Percentiles rank a stretch among this genome's conserved stretches.
These are phyloP conservation scores for Microsporum canis DNA, from an alignment of 2,329 filamentous ascomycete species.

Conservation along the genomic window DNA sequence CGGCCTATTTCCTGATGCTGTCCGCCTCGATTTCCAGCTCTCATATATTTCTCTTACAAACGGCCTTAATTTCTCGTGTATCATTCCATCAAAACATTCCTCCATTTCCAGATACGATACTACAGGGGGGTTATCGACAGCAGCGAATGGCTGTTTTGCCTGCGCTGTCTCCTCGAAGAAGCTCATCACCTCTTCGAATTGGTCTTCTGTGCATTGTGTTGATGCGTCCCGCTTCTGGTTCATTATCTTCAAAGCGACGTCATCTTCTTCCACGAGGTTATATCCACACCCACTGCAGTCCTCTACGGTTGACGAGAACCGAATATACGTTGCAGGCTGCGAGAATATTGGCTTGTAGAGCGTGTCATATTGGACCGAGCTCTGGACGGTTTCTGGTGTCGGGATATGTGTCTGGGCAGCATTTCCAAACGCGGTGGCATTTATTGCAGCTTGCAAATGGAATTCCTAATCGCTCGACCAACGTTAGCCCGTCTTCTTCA, in stretches of 20 bases:
- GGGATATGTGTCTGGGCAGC: slow-evolving; percentile 55
- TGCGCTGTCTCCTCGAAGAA: slow-evolving; percentile 83
- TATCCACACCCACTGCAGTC: slow-evolving; percentile 84
- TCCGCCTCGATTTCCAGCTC: slow-evolving; percentile 69
- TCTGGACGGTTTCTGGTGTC: slow-evolving; percentile 52
- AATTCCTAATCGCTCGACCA: slow-evolving; percentile 56
- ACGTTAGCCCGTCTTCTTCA: slow-evolving; percentile 2
- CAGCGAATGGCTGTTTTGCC: slow-evolving; percentile 74
- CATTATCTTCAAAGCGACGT: slow-evolving; percentile 68
- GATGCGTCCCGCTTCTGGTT: slow-evolving; percentile 61
- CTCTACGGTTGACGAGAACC: slow-evolving; percentile 95
- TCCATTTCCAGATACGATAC: slow-evolving; percentile 64
- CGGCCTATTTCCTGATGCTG: slow-evolving; percentile 55
- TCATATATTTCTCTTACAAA: slow-evolving; percentile 74
- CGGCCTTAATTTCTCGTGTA: slow-evolving; percentile 43
- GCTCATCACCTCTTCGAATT: slow-evolving; percentile 89
- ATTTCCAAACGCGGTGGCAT: slow-evolving; percentile 50
- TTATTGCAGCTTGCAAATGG: slow-evolving; percentile 80
- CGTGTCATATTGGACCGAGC: slow-evolving; percentile 70
- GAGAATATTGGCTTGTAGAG: slow-evolving; percentile 71
- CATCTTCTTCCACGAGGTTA: slow-evolving; percentile 89
- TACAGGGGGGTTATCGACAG: slow-evolving; percentile 78
- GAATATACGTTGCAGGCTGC: slow-evolving; percentile 86
- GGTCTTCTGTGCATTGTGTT: slow-evolving; percentile 67
- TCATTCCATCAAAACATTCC: slow-evolving; percentile 49